Percentiles rank a stretch among this genome's conserved stretches.
These are phyloP conservation scores for Microthyrium microscopicum DNA, from an alignment of 2,329 filamentous ascomycete genomes.

Conservation along the genomic window DNA sequence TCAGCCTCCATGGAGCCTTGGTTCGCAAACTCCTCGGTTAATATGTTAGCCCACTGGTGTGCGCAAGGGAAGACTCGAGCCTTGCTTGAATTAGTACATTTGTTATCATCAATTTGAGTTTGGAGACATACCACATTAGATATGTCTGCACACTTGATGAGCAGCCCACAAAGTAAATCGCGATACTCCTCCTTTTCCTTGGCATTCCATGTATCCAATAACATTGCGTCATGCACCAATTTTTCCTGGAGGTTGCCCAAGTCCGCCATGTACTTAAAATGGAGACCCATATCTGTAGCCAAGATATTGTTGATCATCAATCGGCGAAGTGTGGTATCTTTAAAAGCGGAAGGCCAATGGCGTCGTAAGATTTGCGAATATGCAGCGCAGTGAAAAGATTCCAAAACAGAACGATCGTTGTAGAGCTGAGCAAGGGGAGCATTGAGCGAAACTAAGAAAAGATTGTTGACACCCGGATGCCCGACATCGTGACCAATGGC, in stretches of 20 bases:
- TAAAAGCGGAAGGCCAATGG: conserved; percentile 75
- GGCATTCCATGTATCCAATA: conserved; percentile 56
- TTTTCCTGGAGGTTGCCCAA: conserved; percentile 67
- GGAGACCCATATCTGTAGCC: conserved; percentile 91
- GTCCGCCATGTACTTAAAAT: conserved; percentile 92
- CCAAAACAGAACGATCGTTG: conserved; percentile 89
- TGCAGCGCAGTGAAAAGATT: conserved; percentile 93
- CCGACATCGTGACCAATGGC: conserved; percentile 98
- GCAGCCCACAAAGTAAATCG: conserved; percentile 66
- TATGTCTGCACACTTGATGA: conserved; percentile 98
- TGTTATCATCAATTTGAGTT: background rate
- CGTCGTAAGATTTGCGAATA: conserved; percentile 89
- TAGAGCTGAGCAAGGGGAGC: conserved; percentile 88
- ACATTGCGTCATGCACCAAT: conserved; percentile 46
- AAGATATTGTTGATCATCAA: conserved; percentile 96
- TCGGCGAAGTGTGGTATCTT: conserved; percentile 62
- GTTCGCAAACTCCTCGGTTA: conserved; percentile 90
- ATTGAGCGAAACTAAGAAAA: conserved; percentile 82
- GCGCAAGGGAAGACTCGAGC: conserved; percentile 72
- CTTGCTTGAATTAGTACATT: conserved; percentile 27
- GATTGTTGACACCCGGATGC: conserved; percentile 95
- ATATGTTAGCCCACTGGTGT: conserved; percentile 73
- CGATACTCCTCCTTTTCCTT: conserved; percentile 62
- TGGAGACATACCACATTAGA: conserved; percentile 72
- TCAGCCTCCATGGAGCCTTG: conserved; percentile 86